Evolutionary conservation across 345 rosid genomes (phyloP), one percentile per base, ranked within the genome.

Genomic region (Pseudoturritis turrita): DNA sequence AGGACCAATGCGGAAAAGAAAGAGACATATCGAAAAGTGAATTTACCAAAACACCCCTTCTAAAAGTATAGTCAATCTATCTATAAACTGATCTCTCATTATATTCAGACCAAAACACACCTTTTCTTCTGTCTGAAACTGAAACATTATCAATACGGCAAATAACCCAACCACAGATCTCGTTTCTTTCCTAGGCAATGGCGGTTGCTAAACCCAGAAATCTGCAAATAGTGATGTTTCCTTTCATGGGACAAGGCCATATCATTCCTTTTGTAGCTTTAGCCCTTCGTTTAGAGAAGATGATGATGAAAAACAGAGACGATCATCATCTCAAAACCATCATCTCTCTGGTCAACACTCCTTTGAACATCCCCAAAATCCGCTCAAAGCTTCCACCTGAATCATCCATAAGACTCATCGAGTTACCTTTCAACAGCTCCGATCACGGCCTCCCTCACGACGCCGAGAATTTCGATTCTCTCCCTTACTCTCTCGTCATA

Each of bases 231-330:
- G 83, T 89, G 21, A 67, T 89, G 75, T 89, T 89, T 50, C 93
- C 96, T 7, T 87, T 89, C 91, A 86, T 87, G 91, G 96, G 81
- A 13, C 93, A 89, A 44, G 96, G 96, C 67, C 96, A 88, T 65
- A 81, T 91, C 29, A 87, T 84, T 63, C 97, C 96, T 44, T 87
- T 87, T 73, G 71, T 89, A 21, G 88, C 96, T 5, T 76, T 88
- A 65, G 89, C 96, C 14, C 87, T 80, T 43, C 89, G 80, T 29
- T 70, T 91, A 35, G 83, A 86, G 71, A 66, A 76, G 56, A 57
- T 47, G 35, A 57, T 47, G 35, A 61, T 45, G 26, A 60, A 11
- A 47, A 74, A 50, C 62, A 60, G 47, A 43, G 50, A 18, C 44
- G 9, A 56, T 15, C 29, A 10, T 21, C 57, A 43, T 45, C 51